phyloP scores from a whole-genome alignment of 73 alveolate species.

The Tetrahymena malaccensis region DNA sequence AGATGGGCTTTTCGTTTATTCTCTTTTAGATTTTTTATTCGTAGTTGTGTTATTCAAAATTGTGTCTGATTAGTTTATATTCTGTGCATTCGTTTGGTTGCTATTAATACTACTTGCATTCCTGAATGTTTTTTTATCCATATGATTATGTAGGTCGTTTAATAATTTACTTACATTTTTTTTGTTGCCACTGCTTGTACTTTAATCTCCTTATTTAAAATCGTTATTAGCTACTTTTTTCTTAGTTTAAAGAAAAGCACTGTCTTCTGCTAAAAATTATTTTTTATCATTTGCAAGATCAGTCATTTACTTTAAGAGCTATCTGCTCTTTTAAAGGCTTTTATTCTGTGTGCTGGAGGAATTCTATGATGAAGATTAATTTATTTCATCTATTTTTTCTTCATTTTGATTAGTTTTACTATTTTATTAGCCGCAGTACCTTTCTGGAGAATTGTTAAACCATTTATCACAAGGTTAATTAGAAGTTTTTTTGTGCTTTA shows the following conservation, averaged over 20 bases:
- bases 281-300: neutral
- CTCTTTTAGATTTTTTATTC: neutral
- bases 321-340: neutral
- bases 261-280: neutral
- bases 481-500: neutral
- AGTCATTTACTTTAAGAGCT: neutral
- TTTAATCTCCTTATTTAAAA: neutral
- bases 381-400: neutral
- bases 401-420: neutral
- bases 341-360: neutral
- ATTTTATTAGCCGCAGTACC: neutral
- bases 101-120: neutral
- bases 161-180: neutral
- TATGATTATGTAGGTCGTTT: neutral
- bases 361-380: neutral
- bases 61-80: neutral
- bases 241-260: neutral
- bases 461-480: neutral
- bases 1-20: neutral
- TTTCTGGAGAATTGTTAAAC: neutral
- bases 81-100: neutral
- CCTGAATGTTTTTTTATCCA: neutral
- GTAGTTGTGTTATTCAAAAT: neutral
- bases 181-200: neutral
- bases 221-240: neutral